These are phyloP conservation scores for Schizochytrium sp. DNA, from an alignment of 108 stramenopile species.

Conservation along the genomic window DNA sequence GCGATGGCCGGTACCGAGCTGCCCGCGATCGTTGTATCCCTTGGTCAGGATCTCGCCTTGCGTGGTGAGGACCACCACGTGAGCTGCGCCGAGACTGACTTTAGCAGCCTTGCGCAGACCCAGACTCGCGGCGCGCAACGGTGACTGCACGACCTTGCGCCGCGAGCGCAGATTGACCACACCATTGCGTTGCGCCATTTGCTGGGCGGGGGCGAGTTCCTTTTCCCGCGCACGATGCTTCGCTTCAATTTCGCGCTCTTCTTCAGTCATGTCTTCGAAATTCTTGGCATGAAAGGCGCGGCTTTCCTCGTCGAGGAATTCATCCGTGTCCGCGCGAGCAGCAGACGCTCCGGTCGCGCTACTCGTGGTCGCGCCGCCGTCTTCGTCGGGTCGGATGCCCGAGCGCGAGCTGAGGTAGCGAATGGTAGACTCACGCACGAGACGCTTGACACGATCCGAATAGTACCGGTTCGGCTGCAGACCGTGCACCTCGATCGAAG, in stretches of 20 bases:
- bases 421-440: neutral
- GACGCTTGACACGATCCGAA: neutral
- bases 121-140: neutral
- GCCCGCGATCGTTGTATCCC: constrained; percentile 8
- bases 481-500: constrained; percentile 5
- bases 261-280: neutral
- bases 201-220: neutral
- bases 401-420: neutral
- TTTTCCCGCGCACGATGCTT: neutral
- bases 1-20: neutral
- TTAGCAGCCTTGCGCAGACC: neutral
- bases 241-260: neutral
- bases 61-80: neutral
- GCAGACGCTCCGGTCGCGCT: neutral
- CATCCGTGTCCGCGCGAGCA: neutral
- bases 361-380: neutral
- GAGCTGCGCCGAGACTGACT: neutral
- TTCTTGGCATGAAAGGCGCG: neutral
- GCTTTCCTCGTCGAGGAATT: neutral
- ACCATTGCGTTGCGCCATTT: neutral
- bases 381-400: neutral
- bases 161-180: constrained; percentile 15
- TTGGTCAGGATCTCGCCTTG: neutral
- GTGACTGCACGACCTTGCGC: neutral
- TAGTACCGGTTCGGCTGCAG: neutral